Conservation (phyloP, 805 yeast species). For the Barnettozyma pratensis region DNA sequence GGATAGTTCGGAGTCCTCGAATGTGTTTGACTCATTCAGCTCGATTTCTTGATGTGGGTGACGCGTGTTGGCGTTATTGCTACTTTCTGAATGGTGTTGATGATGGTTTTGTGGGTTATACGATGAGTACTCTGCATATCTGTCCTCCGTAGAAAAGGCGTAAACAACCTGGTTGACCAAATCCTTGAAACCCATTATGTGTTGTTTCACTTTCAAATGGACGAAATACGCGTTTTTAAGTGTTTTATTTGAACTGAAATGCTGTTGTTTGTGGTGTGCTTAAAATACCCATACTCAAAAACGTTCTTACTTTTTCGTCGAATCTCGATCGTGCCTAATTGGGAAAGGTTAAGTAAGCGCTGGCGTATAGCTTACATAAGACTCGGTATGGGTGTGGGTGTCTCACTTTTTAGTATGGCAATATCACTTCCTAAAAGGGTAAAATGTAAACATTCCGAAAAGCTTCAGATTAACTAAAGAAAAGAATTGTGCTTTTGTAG, state of each 20-base stretch:
- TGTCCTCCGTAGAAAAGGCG: constrained; percentile 60
- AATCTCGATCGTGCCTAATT: background rate
- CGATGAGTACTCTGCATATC: constrained; percentile 62
- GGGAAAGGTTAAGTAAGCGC: background rate
- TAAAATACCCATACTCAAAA: too few relatives aligned
- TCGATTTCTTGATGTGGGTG: constrained; percentile 12
- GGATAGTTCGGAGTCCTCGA: constrained; percentile 30
- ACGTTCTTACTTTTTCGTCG: too few relatives aligned
- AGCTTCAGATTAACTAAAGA: background rate
- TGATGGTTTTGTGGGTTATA: constrained; percentile 30
- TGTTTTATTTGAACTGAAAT: too few relatives aligned
- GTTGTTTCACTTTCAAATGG: background rate
- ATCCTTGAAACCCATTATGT: constrained; percentile 33
- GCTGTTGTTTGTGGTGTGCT: background rate
- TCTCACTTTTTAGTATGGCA: background rate
- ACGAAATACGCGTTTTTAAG: background rate
- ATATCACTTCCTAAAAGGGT: background rate
- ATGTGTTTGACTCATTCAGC: constrained; percentile 28
- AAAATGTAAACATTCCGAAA: constrained; percentile 1
- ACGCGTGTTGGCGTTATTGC: background rate
- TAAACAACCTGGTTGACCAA: constrained; percentile 56
- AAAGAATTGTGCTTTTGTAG: background rate
- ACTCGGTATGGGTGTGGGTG: too few relatives aligned
- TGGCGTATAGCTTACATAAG: background rate
- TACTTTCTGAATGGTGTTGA: constrained; percentile 1